Evolutionary conservation across 2,329 filamentous ascomycete genomes (phyloP).

Genomic region (Dactylellina sp.): DNA sequence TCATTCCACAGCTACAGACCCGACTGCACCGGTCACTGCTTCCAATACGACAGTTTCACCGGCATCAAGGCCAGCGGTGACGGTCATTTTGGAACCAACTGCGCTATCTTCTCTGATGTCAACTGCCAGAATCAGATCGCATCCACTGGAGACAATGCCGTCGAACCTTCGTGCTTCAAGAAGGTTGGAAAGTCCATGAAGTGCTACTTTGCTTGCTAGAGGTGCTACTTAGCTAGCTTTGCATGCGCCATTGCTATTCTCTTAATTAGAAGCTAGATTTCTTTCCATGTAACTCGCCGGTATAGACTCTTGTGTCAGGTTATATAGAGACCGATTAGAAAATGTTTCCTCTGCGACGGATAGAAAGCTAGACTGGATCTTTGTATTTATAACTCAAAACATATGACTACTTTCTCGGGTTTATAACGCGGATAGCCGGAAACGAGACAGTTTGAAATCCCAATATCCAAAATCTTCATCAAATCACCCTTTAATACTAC

Average conservation of each 20-base stretch:
- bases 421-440: too few relatives aligned
- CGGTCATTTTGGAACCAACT: constrained; percentile 50
- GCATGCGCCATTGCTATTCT: too few relatives aligned
- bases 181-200: constrained; percentile 49
- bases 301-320: too few relatives aligned
- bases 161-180: constrained; percentile 18
- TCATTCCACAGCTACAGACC: constrained; percentile 35
- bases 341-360: too few relatives aligned
- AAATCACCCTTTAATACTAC: background rate
- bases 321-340: too few relatives aligned
- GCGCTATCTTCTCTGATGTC: constrained; percentile 47
- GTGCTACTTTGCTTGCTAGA: constrained; percentile 48
- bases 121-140: constrained; percentile 50
- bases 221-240: background rate
- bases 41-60: constrained; percentile 40
- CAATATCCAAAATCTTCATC: too few relatives aligned
- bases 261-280: too few relatives aligned
- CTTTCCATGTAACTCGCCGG: too few relatives aligned
- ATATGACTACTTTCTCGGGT: too few relatives aligned
- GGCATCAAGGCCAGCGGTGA: constrained; percentile 46
- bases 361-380: too few relatives aligned
- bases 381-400: too few relatives aligned
- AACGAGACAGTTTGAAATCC: too few relatives aligned
- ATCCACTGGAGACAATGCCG: constrained; percentile 30
- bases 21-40: constrained; percentile 47